Evolutionary conservation across 306 rosid species (phyloP), one percentile per base, ranked within the genome.

Genomic region (Elaeagnus macrophylla): DNA sequence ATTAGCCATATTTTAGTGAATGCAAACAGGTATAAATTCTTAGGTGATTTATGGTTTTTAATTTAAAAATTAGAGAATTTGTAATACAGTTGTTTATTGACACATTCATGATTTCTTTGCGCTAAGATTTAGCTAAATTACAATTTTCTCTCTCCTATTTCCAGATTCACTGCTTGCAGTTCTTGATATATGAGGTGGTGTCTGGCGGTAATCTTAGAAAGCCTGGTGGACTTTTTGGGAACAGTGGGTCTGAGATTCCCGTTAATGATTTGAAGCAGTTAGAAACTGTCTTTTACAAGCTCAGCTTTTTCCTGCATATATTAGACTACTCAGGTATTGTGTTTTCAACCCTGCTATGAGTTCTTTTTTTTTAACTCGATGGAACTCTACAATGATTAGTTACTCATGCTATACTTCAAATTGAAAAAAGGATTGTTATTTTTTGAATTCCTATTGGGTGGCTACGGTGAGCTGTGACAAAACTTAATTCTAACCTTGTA

Each of bases 171-270:
- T 86, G 97, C 81, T 76, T 91, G 87, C 97, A 86, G 77, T 91
- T 91, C 75, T 76, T 91, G 71, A 86, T 91, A 76, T 86, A 91
- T 67, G 94, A 91, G 78, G 89, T 82, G 72, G 97, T 91, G 57
- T 91, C 97, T 67, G 97, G 97, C 68, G 97, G 97, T 50, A 91
- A 90, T 72, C 95, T 86, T 61, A 74, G 95, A 84, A 86, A 88
- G 84, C 97, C 97, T 42, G 97, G 97, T 42, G 97, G 97, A 43
- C 95, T 90, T 51, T 90, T 90, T 69, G 95, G 97, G 60, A 90
- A 90, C 62, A 84, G 84, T 72, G 94, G 94, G 57, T 86, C 95
- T 40, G 97, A 90, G 73, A 84, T 90, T 65, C 97, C 97, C 5
- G 82, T 83, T 68, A 86, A 78, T 67, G 97, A 86, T 69, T 77